A percentile compares a stretch with the other conserved stretches of the same genome.
These are phyloP conservation scores for Scleroderma citrinum DNA, from an alignment of 768 basidiomycete species.

Conservation along the genomic window DNA sequence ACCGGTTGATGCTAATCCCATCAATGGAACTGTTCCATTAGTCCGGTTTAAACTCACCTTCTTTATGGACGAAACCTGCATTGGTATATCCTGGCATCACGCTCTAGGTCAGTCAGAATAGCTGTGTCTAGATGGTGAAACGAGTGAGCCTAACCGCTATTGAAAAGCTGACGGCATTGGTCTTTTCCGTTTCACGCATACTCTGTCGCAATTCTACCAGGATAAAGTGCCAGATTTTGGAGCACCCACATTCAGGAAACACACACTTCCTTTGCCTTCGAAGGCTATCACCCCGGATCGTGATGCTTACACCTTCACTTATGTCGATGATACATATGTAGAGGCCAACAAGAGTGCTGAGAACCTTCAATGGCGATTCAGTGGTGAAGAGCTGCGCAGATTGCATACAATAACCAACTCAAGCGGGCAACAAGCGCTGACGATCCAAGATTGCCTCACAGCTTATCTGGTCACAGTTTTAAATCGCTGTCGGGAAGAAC, in stretches of 20 bases:
- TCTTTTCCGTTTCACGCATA: constrained; percentile 21
- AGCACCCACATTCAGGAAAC: constrained; percentile 12
- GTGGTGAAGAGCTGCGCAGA: not conserved
- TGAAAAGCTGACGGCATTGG: constrained; percentile 17
- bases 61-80: constrained; percentile 8
- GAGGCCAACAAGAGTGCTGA: not conserved
- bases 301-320: not conserved
- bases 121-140: no score
- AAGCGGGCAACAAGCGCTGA: constrained; percentile 1
- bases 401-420: not conserved
- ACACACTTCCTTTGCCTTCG: not conserved
- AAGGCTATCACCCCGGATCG: not conserved
- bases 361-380: not conserved
- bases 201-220: constrained; percentile 17
- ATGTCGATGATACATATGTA: not conserved
- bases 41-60: constrained; percentile 17
- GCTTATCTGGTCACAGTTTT: constrained; percentile 16
- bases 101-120: constrained; percentile 14
- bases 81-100: constrained; percentile 25
- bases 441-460: constrained; percentile 20
- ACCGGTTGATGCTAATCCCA: not conserved
- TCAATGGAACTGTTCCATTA: not conserved
- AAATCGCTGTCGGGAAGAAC: constrained; percentile 7
- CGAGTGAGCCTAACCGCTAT: not conserved
- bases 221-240: not conserved